These are phyloP conservation scores for Pyrenula aspistea DNA, from an alignment of 495 filamentous ascomycete genomes.

Conservation along the genomic window DNA sequence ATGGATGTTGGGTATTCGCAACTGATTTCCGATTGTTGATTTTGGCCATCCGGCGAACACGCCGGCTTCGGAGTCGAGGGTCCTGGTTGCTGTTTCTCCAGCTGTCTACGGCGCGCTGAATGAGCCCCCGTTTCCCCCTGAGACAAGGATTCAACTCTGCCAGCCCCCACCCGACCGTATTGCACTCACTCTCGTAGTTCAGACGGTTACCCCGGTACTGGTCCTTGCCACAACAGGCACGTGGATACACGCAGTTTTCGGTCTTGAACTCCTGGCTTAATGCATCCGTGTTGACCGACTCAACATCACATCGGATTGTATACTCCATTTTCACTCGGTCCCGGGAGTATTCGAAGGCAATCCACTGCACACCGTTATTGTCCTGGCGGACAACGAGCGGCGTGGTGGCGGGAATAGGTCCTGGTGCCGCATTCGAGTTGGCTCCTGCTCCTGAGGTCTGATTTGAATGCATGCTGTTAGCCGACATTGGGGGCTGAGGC, in stretches of 20 bases:
- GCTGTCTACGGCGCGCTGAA: conserved; percentile 94
- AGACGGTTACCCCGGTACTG: conserved; percentile 91
- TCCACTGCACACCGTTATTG: conserved; percentile 96
- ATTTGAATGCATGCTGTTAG: conserved; percentile 32
- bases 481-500: conserved; percentile 32
- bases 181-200: conserved; percentile 96
- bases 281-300: conserved; percentile 84
- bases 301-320: conserved; percentile 94
- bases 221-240: conserved; percentile 90
- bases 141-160: conserved; percentile 86
- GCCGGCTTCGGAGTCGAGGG: conserved; percentile 72
- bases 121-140: conserved; percentile 85
- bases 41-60: conserved; percentile 91
- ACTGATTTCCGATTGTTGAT: conserved; percentile 71
- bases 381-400: conserved; percentile 91
- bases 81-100: conserved; percentile 99
- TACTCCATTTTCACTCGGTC: conserved; percentile 99
- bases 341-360: conserved; percentile 94
- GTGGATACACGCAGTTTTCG: conserved; percentile 94
- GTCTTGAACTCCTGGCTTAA: conserved; percentile 84
- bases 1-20: conserved; percentile 20
- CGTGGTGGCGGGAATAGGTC: conserved; percentile 95
- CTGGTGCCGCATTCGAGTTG: conserved; percentile 84
- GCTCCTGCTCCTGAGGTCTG: conserved; percentile 26
- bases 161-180: conserved; percentile 93